Evolutionary conservation across 2,329 filamentous ascomycete genomes (phyloP).

Genomic region (Neurospora crassa): DNA sequence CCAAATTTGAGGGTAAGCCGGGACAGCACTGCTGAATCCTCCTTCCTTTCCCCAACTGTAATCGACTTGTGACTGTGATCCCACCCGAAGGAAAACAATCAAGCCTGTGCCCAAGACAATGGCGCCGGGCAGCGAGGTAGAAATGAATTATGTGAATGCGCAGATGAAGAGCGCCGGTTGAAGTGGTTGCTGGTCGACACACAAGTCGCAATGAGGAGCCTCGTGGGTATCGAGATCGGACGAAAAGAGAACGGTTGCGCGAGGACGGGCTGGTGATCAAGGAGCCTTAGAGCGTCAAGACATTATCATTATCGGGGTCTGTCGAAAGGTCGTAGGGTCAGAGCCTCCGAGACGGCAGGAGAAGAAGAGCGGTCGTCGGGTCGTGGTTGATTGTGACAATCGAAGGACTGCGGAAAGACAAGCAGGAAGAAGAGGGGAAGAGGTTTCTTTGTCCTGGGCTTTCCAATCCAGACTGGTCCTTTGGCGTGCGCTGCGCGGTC

Average conservation of each 20-base stretch:
- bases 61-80: background rate
- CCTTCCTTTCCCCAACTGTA: constrained; percentile 4
- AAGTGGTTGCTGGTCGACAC: background rate
- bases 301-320: constrained; percentile 15
- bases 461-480: background rate
- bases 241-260: constrained; percentile 4
- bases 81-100: constrained; percentile 1
- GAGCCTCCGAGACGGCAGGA: background rate
- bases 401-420: constrained; percentile 1
- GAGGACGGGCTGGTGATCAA: constrained; percentile 9
- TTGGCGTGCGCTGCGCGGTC: background rate
- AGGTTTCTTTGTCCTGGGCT: constrained; percentile 1
- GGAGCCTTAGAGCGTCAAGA: constrained; percentile 12
- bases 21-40: constrained; percentile 48
- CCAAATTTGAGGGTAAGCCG: constrained; percentile 15
- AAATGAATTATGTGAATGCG: background rate
- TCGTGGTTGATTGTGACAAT: constrained; percentile 5
- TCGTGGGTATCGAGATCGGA: background rate
- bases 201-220: background rate
- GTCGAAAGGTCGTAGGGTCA: constrained; percentile 5
- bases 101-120: background rate
- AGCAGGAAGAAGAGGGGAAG: constrained; percentile 3
- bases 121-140: background rate
- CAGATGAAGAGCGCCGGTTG: background rate
- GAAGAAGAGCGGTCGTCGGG: constrained; percentile 5